Percentiles rank a stretch among this genome's conserved stretches.
Conservation (phyloP, 108 stramenopile genomes). For the Cyclotella choctawhatcheeana region DNA sequence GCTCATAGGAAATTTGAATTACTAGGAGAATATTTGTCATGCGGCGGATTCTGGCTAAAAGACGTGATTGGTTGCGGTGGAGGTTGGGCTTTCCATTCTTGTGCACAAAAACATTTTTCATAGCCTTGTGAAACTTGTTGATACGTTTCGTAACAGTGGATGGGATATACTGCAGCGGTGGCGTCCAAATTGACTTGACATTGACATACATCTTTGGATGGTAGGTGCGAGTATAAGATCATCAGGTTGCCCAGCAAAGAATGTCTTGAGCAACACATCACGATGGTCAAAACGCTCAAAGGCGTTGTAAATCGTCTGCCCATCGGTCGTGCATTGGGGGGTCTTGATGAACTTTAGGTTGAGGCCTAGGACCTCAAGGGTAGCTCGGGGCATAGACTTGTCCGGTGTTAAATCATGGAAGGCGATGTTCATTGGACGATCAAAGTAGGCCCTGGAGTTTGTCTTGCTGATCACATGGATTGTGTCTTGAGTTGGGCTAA, state of each 20-base stretch:
- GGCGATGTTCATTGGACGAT: not conserved
- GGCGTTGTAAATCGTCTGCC: not conserved
- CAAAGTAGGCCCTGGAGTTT: not conserved
- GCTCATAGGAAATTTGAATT: too few relatives aligned
- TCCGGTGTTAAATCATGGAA: conserved; percentile 1
- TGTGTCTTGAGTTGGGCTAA: not conserved
- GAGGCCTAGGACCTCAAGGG: not conserved
- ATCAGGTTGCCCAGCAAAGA: too few relatives aligned
- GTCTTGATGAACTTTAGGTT: not conserved
- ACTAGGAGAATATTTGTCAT: too few relatives aligned
- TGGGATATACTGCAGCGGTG: not conserved
- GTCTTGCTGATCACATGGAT: too few relatives aligned
- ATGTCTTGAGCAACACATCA: not conserved
- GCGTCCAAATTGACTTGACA: not conserved
- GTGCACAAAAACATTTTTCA: not conserved
- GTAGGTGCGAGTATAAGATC: too few relatives aligned
- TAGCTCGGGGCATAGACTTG: too few relatives aligned
- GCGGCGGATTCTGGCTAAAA: not conserved
- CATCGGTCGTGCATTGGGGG: not conserved
- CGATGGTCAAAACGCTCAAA: not conserved
- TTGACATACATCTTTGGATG: not conserved
- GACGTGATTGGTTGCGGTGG: not conserved
- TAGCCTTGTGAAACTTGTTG: too few relatives aligned
- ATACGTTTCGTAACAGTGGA: too few relatives aligned
- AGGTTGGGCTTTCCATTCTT: not conserved